Conservation (phyloP, 1,284 basidiomycete species). For the Peniophora sp. region DNA sequence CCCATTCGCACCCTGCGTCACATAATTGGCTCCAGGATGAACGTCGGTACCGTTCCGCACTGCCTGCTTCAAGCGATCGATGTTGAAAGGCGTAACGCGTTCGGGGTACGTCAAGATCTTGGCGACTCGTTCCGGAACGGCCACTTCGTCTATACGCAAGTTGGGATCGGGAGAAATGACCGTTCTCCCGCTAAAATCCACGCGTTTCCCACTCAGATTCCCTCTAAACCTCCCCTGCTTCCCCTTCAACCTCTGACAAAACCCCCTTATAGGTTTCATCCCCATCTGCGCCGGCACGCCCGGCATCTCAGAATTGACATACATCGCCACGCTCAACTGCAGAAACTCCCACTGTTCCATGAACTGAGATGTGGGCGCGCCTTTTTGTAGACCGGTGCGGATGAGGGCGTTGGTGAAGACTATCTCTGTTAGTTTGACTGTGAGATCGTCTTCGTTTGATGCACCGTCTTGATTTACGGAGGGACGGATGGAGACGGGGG, state of each 20-base stretch:
- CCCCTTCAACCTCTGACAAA: conserved; percentile 97
- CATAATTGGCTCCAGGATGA: conserved; percentile 96
- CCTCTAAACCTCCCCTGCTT: conserved; percentile 99
- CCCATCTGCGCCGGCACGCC: conserved; percentile 75
- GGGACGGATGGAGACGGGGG: conserved; percentile 95
- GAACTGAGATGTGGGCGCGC: conserved; percentile 81
- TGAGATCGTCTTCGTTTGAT: conserved; percentile 97
- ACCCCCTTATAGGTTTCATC: conserved; percentile 93
- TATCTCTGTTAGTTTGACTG: conserved; percentile 96
- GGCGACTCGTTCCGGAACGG: conserved; percentile 93
- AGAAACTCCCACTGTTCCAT: conserved; percentile 99
- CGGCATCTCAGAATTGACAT: conserved; percentile 97
- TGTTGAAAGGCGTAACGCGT: conserved; percentile 89
- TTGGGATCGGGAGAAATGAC: conserved; percentile 99
- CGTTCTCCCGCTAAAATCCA: conserved; percentile 97
- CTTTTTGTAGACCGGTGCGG: conserved; percentile 84
- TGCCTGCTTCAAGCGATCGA: conserved; percentile 70
- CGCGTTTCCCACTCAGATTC: conserved; percentile 97
- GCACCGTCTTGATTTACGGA: conserved; percentile 97
- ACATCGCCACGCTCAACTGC: conserved; percentile 92
- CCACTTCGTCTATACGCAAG: conserved; percentile 95
- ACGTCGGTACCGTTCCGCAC: conserved; percentile 87
- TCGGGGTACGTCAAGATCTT: conserved; percentile 97
- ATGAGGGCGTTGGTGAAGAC: conserved; percentile 93
- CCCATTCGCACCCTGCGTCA: conserved; percentile 67